Evolutionary conservation across 768 basidiomycete species (phyloP), one percentile per base, ranked within the genome.

Genomic region (Lentinula edodes): DNA sequence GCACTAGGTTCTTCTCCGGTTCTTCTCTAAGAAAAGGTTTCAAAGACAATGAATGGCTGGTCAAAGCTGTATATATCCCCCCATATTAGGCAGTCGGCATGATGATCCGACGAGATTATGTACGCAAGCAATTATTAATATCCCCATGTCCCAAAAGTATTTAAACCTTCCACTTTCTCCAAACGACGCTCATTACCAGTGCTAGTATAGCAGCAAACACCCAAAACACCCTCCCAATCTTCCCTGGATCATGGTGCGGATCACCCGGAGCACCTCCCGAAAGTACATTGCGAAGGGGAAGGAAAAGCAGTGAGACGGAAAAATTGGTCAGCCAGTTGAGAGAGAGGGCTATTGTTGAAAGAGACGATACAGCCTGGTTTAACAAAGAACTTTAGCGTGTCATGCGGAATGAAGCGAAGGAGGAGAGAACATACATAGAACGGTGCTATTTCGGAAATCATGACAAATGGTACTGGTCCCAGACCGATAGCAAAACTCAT

Each of bases 381-480:
- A 6, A 20, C 1, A 23, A 48, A 10, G 9, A 55, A 34, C 34
- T 18, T 52, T 15, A 42, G 20, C 1, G 3, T 9, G 28, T 15
- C 8, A 34, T 20, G 16, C 8, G 35, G 10, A 52, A 20, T 10
- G 2, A 23, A 8, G 18, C 28, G 39, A 60, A 39, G 38, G 38
- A 39, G 4, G 23, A 57, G 45, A 53, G 45, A 43, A 78, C 90
- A 63, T 71, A 89, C 93, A 67, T 89, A 82, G 54, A 82, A 72
- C 1, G 93, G 93, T 2, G 94, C 89, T 20, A 97, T 85, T 69
- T 98, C 95, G 15, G 94, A 87, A 36, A 96, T 87, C 72, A 98
- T 87, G 42, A 98, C 86, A 69, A 95, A 98, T 0, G 96, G 95
- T 38, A 98, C 76, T 1, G 96, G 95, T 0, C 96, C 96, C 16